Conservation (phyloP, 495 filamentous ascomycete species). For the Penicillium pulvis region DNA sequence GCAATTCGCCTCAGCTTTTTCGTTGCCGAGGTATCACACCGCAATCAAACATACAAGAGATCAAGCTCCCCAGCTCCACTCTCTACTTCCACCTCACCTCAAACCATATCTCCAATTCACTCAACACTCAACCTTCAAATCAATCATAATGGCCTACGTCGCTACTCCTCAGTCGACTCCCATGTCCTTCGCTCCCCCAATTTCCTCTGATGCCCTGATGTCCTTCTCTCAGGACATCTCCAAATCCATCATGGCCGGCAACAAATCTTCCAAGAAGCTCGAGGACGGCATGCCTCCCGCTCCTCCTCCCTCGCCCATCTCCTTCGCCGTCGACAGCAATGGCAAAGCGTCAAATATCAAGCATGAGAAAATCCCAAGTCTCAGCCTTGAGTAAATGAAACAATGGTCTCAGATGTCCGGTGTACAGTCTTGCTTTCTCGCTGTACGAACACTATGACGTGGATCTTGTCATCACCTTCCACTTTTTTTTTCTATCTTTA, state of each 20-base stretch:
- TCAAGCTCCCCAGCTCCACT: background rate
- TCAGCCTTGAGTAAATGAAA: conserved; percentile 25
- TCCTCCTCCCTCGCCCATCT: conserved; percentile 52
- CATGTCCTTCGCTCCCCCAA: conserved; percentile 26
- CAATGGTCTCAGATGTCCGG: background rate
- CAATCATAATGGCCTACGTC: conserved; percentile 28
- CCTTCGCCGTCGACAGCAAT: conserved; percentile 30
- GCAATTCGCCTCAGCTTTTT: conserved; percentile 1
- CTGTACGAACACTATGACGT: conserved; percentile 1
- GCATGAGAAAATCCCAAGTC: conserved; percentile 22
- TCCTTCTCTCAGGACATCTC: conserved; percentile 46
- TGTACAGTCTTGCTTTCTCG: background rate
- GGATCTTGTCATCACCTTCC: background rate
- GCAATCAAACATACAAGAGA: background rate
- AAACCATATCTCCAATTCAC: background rate
- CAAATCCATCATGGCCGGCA: conserved; percentile 37
- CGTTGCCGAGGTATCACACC: conserved; percentile 1
- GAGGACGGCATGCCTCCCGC: conserved; percentile 44
- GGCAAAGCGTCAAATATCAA: conserved; percentile 13
- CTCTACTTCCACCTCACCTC: background rate
- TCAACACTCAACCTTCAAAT: conserved; percentile 6
- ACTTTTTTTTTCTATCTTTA: background rate
- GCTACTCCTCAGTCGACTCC: conserved; percentile 21
- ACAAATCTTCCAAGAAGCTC: conserved; percentile 31
- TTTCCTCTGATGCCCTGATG: conserved; percentile 25